Evolutionary conservation across 495 filamentous ascomycete species (phyloP), one percentile per base, ranked within the genome.

Genomic region (Hyaloscypha variabilis): DNA sequence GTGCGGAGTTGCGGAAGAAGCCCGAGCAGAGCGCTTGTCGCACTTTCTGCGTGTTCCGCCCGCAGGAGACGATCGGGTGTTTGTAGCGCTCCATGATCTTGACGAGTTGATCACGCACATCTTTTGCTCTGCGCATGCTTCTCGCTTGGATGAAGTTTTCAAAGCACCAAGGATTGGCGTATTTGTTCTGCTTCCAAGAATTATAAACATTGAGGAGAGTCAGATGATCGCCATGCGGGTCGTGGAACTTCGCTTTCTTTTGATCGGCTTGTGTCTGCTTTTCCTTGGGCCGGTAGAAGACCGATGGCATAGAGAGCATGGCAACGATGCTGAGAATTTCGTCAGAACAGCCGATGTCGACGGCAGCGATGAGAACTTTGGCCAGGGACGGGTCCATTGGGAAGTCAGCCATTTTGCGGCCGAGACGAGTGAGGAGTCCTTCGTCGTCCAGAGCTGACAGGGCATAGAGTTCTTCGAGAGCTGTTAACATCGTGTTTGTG

Each of bases 131-230:
- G 49, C 86, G 84, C 83, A 99, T 96, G 14, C 84, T 84, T 6
- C 93, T 86, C 6, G 91, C 92, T 72, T 99, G 95, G 70, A 99
- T 96, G 77, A 96, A 99, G 74, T 99, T 97, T 70, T 99, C 96
- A 62, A 91, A 92, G 70, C 96, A 98, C 96, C 96, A 99, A 2
- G 95, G 85, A 58, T 87, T 92, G 52, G 86, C 87, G 75, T 87
- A 97, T 10, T 87, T 89, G 67, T 85, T 90, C 17, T 87, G 78
- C 73, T 96, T 96, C 95, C 95, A 99, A 17, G 82, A 87, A 70
- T 97, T 97, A 82, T 97, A 99, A 2, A 98, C 96, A 72, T 98
- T 98, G 29, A 99, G 84, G 0, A 98, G 80, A 2, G 95, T 99
- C 3, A 98, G 79, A 72, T 99, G 95, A 67, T 99, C 95, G 39